Conservation (phyloP, 257 asterid species). For the Solanum tarijense region DNA sequence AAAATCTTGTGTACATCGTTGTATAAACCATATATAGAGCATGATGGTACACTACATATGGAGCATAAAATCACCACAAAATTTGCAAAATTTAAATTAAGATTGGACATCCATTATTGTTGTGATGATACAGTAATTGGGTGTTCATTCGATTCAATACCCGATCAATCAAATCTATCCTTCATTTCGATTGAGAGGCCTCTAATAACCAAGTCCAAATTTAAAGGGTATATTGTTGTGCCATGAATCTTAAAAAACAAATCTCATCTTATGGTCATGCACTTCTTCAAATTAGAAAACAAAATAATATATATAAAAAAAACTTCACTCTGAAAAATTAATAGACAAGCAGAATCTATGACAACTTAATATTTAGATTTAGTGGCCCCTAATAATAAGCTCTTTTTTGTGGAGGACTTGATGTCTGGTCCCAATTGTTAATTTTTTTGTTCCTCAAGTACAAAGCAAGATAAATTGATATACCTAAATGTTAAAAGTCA, state of each 20-base stretch:
- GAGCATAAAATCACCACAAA: not conserved
- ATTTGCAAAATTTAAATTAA: not conserved
- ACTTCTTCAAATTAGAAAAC: not conserved
- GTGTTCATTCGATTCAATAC: not conserved
- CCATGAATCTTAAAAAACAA: not conserved
- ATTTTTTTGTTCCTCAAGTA: not conserved
- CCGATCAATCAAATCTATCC: not conserved
- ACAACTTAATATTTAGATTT: not conserved
- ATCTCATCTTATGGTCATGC: not conserved
- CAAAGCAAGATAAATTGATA: not conserved
- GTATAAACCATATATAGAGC: not conserved
- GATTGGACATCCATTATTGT: not conserved
- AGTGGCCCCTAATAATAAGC: not conserved
- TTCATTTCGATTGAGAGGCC: not conserved
- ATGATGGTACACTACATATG: not conserved
- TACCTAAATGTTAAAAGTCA: not conserved
- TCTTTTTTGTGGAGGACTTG: not conserved
- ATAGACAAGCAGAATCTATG: constrained; percentile 1
- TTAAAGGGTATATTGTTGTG: not conserved
- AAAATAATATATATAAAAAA: not conserved
- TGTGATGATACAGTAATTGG: not conserved
- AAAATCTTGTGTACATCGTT: not conserved
- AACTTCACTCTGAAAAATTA: not conserved
- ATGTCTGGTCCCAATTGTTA: constrained; percentile 3
- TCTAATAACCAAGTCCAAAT: not conserved